Evolutionary conservation across 1,284 basidiomycete species (phyloP), one percentile per base, ranked within the genome.

Genomic region (Athelia sp.): DNA sequence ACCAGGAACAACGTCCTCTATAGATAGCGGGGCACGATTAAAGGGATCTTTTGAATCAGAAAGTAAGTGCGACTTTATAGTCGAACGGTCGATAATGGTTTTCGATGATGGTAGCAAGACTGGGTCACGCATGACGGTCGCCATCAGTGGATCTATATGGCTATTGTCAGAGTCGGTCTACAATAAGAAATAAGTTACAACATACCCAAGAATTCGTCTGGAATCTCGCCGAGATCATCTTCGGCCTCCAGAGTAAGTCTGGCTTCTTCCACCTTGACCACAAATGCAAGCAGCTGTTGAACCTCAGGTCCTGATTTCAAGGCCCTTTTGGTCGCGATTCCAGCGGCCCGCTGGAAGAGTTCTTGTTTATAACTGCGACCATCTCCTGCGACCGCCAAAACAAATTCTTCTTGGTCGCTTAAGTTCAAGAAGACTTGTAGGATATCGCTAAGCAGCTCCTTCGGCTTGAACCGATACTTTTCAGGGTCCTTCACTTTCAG

Each of bases 81-180:
- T 99, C 1, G 89, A 80, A 35, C 90, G 82, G 66, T 99, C 97
- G 43, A 99, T 68, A 24, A 90, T 78, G 0, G 84, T 74, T 49
- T 76, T 80, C 2, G 94, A 98, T 0, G 89, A 84, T 0, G 97
- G 97, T 45, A 99, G 69, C 38, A 84, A 82, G 52, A 99, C 96
- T 1, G 97, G 97, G 64, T 99, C 93, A 51, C 85, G 87, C 97
- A 99, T 99, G 50, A 99, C 63, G 1, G 92, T 93, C 56, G 82
- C 90, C 86, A 97, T 94, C 55, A 98, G 73, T 1, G 93, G 92
- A 66, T 97, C 93, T 96, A 40, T 4, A 6, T 40, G 19, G 8
- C 6, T 8, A n/a, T 40, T n/a, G 15, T 40, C 26, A 29, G 26
- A 4, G 13, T 6, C 13, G 6, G 4, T 29, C 13, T 13, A 29